Base-by-base conservation (phyloP, 176 grass and related monocot species). In the Raddia guianensis region DNA sequence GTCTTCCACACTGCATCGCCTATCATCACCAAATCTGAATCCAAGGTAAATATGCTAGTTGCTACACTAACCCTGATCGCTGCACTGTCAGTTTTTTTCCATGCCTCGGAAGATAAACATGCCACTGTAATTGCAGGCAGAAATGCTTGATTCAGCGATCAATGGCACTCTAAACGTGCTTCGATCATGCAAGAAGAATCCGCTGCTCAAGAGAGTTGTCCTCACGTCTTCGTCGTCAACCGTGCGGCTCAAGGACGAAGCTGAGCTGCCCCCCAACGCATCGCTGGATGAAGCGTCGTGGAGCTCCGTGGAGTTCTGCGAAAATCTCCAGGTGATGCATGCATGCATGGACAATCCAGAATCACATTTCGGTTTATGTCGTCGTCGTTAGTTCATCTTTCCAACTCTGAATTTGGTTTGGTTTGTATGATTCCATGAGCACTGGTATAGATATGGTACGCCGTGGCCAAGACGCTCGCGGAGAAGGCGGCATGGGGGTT, bases 401-500 rank as follows among this genome's bases (percentile, higher is more conserved):
- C 37, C 50, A 66, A 27, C 18, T 55, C 63, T 34, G 53, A 77
- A 80, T 33, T 66, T 14, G 7, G 2, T 66, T 72, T 58, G 32
- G 8, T 34, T 9, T 61, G 5, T 47, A 27, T 27, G 27, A 27
- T 16, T 60, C 7, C 27, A 72, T 49, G 6, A 45, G 11, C 43
- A 2, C 42, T 5, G 1, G 37, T 6, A 1, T 79, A 97, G 87
- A 66, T 97, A 33, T 97, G 89, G 91, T 97, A 97, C 42, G 79
- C 87, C 52, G 73, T 94, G 0, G 94, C 94, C 2, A 97, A 94
- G 82, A 85, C 90, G 32, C 82, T 94, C 0, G 94, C 94, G 1
- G 94, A 97, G 85, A 88, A 94, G 72, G 87, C 89, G 49, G 94
- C 94, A 16, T 97, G 94, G 94, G 85, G 94, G 73, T 97, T 97